These are phyloP conservation scores for Penicillium lividum DNA, from an alignment of 495 filamentous ascomycete species.

Conservation along the genomic window DNA sequence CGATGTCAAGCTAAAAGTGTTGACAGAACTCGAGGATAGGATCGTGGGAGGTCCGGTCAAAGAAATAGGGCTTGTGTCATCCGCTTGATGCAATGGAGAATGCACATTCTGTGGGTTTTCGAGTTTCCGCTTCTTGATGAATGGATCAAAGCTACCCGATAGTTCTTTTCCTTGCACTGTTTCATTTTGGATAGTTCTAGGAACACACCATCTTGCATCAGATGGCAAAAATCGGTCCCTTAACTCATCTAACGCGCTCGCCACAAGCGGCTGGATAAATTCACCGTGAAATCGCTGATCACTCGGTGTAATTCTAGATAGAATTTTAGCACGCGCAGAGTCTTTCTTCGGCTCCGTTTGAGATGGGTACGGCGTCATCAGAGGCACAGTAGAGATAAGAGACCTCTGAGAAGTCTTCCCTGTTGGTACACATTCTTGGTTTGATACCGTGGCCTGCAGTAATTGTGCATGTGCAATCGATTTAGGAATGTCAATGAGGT, in stretches of 20 bases:
- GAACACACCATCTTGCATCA: conserved; percentile 43
- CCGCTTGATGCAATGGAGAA: conserved; percentile 2
- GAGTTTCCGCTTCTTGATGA: neutral
- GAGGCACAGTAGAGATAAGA: conserved; percentile 36
- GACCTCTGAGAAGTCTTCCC: neutral
- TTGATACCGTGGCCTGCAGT: conserved; percentile 8
- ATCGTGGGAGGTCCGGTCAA: conserved; percentile 29
- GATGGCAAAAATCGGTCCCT: conserved; percentile 4
- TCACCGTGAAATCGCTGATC: conserved; percentile 34
- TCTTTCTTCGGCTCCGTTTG: conserved; percentile 44
- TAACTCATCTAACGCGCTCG: conserved; percentile 21
- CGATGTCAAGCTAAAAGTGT: conserved; percentile 28
- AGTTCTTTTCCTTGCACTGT: neutral
- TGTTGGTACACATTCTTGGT: neutral
- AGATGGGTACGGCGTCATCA: conserved; percentile 36
- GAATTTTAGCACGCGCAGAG: conserved; percentile 38
- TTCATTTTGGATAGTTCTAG: conserved; percentile 22
- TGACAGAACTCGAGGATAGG: conserved; percentile 34
- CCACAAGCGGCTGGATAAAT: conserved; percentile 33
- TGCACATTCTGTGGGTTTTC: neutral
- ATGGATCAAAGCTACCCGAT: no score
- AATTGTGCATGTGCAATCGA: conserved; percentile 54
- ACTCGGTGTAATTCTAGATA: conserved; percentile 29
- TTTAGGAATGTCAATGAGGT: conserved; percentile 64
- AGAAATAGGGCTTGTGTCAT: conserved; percentile 3